phyloP scores from a whole-genome alignment of 2,329 filamentous ascomycete genomes.

The Stagonosporopsis cucurbitacearum region DNA sequence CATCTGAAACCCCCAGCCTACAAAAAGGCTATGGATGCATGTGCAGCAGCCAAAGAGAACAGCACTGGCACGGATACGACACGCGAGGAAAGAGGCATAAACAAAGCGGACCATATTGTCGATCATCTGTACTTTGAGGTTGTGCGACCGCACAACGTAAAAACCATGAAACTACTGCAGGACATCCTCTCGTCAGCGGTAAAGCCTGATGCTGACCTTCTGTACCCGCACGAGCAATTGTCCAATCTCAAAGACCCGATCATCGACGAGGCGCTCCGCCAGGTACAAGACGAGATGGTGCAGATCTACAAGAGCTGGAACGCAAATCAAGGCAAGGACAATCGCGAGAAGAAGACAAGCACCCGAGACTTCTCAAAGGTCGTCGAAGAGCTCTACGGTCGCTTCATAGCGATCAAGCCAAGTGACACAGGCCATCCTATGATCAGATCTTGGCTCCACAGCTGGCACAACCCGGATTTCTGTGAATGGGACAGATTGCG shows the following conservation, averaged over 20 bases:
- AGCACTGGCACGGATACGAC: constrained; percentile 21
- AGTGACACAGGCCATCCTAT: constrained; percentile 13
- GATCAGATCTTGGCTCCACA: constrained; percentile 23
- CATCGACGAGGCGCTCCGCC: constrained; percentile 22
- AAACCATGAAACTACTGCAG: constrained; percentile 38
- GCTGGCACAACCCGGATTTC: constrained; percentile 18
- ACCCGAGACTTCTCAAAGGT: constrained; percentile 19
- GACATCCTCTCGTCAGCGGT: constrained; percentile 18
- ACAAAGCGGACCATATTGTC: constrained; percentile 59
- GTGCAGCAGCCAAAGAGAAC: constrained; percentile 22
- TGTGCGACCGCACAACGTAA: constrained; percentile 51
- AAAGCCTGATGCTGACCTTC: constrained; percentile 33
- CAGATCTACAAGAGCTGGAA: constrained; percentile 20
- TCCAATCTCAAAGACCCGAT: background rate
- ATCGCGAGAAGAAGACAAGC: background rate
- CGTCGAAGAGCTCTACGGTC: constrained; percentile 27
- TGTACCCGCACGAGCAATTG: constrained; percentile 17
- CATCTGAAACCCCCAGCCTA: constrained; percentile 57
- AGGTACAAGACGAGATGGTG: constrained; percentile 1
- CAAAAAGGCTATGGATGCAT: constrained; percentile 41
- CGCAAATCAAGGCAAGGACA: background rate
- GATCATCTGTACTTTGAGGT: constrained; percentile 67
- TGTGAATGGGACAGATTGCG: constrained; percentile 54
- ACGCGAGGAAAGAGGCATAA: constrained; percentile 28
- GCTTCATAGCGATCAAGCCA: constrained; percentile 32